A percentile compares a stretch with the other conserved stretches of the same genome.
Conservation (phyloP, 768 basidiomycete species). For the Phylloporus sp. region DNA sequence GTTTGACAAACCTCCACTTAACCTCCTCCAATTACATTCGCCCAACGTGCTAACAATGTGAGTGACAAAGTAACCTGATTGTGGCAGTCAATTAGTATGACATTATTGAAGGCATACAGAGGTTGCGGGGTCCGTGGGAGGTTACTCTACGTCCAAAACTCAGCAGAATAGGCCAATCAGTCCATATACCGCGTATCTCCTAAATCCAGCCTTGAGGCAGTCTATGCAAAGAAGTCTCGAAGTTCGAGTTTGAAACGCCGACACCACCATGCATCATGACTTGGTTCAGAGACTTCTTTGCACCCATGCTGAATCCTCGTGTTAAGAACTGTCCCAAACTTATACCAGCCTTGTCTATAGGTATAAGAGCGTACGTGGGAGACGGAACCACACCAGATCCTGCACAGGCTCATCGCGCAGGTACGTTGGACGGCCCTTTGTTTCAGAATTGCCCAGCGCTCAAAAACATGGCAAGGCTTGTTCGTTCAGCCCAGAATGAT, state of each 20-base stretch:
- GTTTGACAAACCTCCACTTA: no score
- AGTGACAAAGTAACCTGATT: no score
- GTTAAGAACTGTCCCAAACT: background rate
- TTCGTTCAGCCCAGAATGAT: slow-evolving; percentile 5
- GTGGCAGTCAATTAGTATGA: no score
- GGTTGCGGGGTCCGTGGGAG: no score
- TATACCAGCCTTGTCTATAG: background rate
- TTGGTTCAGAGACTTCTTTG: background rate
- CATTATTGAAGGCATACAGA: no score
- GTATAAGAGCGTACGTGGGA: background rate
- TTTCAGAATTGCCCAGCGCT: background rate
- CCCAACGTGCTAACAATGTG: no score
- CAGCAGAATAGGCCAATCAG: no score
- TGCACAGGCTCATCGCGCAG: background rate
- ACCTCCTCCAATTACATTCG: no score
- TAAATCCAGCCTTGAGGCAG: background rate
- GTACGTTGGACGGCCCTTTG: background rate
- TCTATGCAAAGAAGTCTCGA: background rate
- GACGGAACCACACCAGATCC: background rate
- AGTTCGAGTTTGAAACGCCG: background rate
- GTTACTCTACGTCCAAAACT: no score
- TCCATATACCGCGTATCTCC: no score
- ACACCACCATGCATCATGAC: background rate
- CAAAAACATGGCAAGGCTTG: background rate
- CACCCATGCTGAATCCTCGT: slow-evolving; percentile 11